Base-by-base conservation (phyloP, 371 early-diverging fungal species). In the Nosema bombycis region DNA sequence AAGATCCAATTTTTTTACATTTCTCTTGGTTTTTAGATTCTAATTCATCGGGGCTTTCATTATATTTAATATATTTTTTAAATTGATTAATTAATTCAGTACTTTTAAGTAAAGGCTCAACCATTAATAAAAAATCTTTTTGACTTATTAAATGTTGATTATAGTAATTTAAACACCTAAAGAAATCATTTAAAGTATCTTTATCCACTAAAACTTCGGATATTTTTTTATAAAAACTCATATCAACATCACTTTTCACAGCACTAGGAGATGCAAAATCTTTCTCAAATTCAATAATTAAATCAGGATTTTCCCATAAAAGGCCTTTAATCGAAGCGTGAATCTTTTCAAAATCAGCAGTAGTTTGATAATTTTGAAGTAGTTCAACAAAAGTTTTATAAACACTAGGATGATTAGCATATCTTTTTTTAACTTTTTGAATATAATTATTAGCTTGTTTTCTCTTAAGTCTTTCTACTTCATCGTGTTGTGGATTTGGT, bases 161-260 rank as follows among this genome's bases (percentile, higher is more conserved):
- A 85, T 91, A 98, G 36, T 95, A 86, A 81, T 96, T 96, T 36
- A 99, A 85, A 1, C 92, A 88, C 86, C 95, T 96, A 65, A 98
- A 88, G 86, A 99, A 98, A 82, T 98, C 96, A 83, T 90, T 90
- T 84, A 95, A 95, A 0, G 92, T 89, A 87, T 76, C 89, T 88
- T 85, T 94, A 78, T 95, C 96, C 72, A 93, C 67, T 62, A 84
- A 32, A 30, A 72, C 58, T 3, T 73, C 78, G 29, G 75, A 72
- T 0, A 88, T 88, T 69, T 80, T 38, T 58, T 83, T 61, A 2
- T 84, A 73, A 54, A 62, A 4, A n/a, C 32, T 18, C 24, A 36
- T 56, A 29, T 81, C 80, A n/a, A 67, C 77, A 29, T 60, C 37
- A 18, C n/a, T 70, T 36, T 57, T 56, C n/a, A 70, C 57, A 37